Evolutionary conservation across 2,329 filamentous ascomycete genomes (phyloP).

Genomic region (Madurella mycetomatis): DNA sequence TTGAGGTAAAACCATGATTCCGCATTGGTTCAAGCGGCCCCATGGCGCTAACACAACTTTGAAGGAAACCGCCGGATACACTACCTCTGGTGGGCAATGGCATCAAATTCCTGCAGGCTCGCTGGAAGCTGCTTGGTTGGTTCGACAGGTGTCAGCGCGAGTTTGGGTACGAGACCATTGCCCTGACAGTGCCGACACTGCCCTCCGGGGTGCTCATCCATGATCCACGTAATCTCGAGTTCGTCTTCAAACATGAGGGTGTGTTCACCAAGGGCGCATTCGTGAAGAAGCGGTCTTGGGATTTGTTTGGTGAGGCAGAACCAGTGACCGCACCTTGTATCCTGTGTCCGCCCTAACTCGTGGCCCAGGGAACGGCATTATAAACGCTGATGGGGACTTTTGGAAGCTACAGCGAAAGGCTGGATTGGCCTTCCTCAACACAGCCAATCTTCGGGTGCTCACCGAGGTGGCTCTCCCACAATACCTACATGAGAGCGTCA

Average conservation of each 20-base stretch:
- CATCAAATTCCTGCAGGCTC: constrained; percentile 54
- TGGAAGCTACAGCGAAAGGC: constrained; percentile 62
- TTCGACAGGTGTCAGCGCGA: constrained; percentile 54
- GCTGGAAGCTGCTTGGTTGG: constrained; percentile 59
- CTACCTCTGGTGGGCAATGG: constrained; percentile 58
- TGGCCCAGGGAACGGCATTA: constrained; percentile 53
- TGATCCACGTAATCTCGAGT: constrained; percentile 58
- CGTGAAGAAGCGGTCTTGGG: constrained; percentile 55
- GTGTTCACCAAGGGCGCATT: constrained; percentile 60
- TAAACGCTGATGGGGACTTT: constrained; percentile 60
- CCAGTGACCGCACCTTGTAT: not conserved
- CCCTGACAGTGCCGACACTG: constrained; percentile 58
- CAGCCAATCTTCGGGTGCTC: constrained; percentile 52
- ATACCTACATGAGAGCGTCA: constrained; percentile 44
- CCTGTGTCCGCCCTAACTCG: not conserved
- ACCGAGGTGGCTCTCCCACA: constrained; percentile 54
- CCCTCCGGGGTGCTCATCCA: constrained; percentile 61
- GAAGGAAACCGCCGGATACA: constrained; percentile 46
- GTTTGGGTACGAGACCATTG: constrained; percentile 57
- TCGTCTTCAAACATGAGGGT: constrained; percentile 56
- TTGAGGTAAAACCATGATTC: constrained; percentile 28
- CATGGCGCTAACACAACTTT: not conserved
- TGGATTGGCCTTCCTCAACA: constrained; percentile 55
- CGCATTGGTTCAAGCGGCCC: not conserved
- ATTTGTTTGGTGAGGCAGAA: constrained; percentile 50